Evolutionary conservation across 805 yeast species (phyloP), one percentile per base, ranked within the genome.

Genomic region (Myxozyma kluyveri): DNA sequence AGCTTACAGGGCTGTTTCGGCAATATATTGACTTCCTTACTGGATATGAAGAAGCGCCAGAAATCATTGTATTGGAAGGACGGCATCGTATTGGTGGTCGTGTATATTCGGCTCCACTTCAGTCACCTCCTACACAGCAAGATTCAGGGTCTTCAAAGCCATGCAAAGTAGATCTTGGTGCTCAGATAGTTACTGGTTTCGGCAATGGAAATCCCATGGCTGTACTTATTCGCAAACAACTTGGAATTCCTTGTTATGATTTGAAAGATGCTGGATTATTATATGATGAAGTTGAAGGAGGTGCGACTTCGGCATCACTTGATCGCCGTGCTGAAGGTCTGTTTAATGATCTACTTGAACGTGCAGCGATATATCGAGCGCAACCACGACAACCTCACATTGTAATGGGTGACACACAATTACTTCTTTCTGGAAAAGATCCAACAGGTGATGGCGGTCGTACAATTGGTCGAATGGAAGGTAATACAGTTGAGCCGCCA

Each of bases 1-100:
- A 91, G 74, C 82, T 91, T 46, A 91, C 82, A 46, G 86, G 83
- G 69, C 93, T 72, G 21, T 59, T 70, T 40, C 59, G 64, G 23
- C 63, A 70, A 32, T 71, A 72, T 51, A 62, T 65, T 22, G 62
- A 62, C 6, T 70, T 70, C 42, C 50, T 61, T 18, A 23, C 51
- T 12, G 73, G 71, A 36, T 69, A 68, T 48, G 73, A 71, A 43
- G 73, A 67, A 22, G 43, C 70, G 10, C 76, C 76, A 1, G 68
- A 72, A 9, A 68, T 72, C 10, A 49, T 72, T 9, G 59, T 72
- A 3, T 60, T 73, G 0, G 76, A 72, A 50, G 75, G 69, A 1
- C 64, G 75, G 24, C 59, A 66, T 19, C 61, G 76, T 29, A 69
- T 72, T 14, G 76, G 76, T 22, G 76, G 76, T 3, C 66, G 76